phyloP scores from a whole-genome alignment of 2,329 filamentous ascomycete species.

The Albophoma yamanashiensis region DNA sequence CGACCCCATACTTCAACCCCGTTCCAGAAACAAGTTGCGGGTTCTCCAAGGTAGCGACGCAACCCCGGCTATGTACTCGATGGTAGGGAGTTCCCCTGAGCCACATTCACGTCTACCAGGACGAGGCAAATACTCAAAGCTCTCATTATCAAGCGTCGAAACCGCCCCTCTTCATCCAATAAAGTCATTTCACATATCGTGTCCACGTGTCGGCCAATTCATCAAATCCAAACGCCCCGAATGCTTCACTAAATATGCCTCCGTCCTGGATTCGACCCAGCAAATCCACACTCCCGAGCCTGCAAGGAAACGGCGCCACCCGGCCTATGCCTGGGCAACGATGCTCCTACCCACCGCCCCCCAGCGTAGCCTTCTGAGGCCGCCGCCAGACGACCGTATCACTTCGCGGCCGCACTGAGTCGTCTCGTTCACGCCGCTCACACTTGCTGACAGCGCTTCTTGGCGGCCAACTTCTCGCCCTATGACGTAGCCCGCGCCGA shows the following conservation, averaged over 20 bases:
- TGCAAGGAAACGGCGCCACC: background rate
- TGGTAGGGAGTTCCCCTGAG: background rate
- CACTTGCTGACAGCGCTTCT: slow-evolving; percentile 36
- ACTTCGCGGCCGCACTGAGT: slow-evolving; percentile 43
- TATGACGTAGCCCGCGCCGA: slow-evolving; percentile 58
- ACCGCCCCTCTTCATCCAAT: background rate
- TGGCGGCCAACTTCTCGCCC: slow-evolving; percentile 56
- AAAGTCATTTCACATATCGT: background rate
- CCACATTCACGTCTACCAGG: background rate
- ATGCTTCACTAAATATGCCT: background rate
- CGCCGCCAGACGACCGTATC: slow-evolving; percentile 38
- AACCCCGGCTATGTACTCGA: background rate
- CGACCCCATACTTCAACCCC: background rate
- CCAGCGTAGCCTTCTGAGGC: slow-evolving; percentile 44
- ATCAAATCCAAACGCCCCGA: background rate
- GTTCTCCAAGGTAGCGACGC: background rate
- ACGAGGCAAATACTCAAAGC: background rate
- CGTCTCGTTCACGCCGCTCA: slow-evolving; percentile 31
- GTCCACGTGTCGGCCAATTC: background rate
- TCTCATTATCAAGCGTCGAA: background rate
- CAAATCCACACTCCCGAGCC: background rate
- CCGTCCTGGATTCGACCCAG: background rate
- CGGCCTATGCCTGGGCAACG: slow-evolving; percentile 24
- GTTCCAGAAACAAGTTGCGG: background rate
- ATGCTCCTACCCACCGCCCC: slow-evolving; percentile 40